Conservation (phyloP, 1,284 basidiomycete species). For the Naganishia liquefaciens region DNA sequence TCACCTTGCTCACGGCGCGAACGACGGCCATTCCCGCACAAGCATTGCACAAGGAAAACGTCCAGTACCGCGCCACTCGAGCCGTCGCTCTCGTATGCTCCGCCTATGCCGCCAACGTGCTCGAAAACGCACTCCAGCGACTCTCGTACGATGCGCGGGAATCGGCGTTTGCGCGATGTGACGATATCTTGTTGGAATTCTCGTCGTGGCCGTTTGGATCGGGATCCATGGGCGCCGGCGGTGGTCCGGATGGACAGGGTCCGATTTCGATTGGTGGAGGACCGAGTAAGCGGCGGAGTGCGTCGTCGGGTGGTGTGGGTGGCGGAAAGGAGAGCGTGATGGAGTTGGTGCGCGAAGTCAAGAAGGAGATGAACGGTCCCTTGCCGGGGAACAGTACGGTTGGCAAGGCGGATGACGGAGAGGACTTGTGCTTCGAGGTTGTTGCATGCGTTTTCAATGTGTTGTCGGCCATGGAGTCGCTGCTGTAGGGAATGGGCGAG, state of each 20-base stretch:
- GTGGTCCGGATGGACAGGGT: conserved; percentile 37
- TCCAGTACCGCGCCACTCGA: conserved; percentile 75
- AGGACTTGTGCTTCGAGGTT: conserved; percentile 82
- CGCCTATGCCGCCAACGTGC: conserved; percentile 86
- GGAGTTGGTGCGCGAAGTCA: conserved; percentile 75
- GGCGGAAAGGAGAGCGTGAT: conserved; percentile 66
- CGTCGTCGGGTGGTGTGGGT: conserved; percentile 39
- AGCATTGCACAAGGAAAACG: conserved; percentile 70
- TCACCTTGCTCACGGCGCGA: conserved; percentile 74
- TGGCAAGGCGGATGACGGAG: conserved; percentile 64
- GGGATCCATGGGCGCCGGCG: conserved; percentile 44
- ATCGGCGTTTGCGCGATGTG: conserved; percentile 82
- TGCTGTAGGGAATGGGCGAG: conserved; percentile 55
- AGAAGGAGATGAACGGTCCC: conserved; percentile 67
- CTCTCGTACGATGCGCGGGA: conserved; percentile 88
- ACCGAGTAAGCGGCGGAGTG: conserved; percentile 41
- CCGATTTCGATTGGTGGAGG: conserved; percentile 49
- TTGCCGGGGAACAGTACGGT: conserved; percentile 54
- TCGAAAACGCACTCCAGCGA: conserved; percentile 85
- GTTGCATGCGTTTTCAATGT: conserved; percentile 88
- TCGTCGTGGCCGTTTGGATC: conserved; percentile 81
- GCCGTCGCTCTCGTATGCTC: conserved; percentile 82
- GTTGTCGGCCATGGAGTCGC: conserved; percentile 79
- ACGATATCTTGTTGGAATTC: conserved; percentile 88
- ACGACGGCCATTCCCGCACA: conserved; percentile 74